Evolutionary conservation across 2,329 filamentous ascomycete genomes (phyloP).

Genomic region (Phyllosticta citribraziliensis): DNA sequence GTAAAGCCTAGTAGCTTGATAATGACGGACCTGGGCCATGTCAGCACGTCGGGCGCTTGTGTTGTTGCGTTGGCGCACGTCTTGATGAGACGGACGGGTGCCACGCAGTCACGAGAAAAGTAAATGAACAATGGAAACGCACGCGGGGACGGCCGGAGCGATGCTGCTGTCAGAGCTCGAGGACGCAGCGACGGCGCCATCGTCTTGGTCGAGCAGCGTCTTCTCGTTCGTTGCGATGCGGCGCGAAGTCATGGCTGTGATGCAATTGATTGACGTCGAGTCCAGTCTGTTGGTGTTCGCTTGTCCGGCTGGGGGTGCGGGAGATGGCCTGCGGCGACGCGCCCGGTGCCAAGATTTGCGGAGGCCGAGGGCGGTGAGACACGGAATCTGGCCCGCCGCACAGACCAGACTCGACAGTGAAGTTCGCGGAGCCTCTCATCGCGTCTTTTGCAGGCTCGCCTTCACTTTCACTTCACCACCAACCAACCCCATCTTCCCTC

Average conservation of each 20-base stretch:
- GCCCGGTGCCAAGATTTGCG: not conserved
- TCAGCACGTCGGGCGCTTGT: conserved; percentile 4
- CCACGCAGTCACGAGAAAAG: not conserved
- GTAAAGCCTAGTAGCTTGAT: conserved; percentile 85
- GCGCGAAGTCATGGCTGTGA: conserved; percentile 54
- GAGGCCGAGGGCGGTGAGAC: not conserved
- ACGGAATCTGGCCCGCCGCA: not conserved
- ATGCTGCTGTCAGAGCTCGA: conserved; percentile 55
- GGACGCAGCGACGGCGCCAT: conserved; percentile 16
- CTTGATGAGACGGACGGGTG: not conserved
- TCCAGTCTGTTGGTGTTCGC: not conserved
- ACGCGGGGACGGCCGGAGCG: conserved; percentile 75
- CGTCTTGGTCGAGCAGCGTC: conserved; percentile 44
- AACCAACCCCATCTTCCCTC: not conserved
- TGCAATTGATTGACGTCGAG: conserved; percentile 3
- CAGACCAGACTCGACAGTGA: not conserved
- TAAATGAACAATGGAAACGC: conserved; percentile 26
- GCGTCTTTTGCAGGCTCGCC: not conserved
- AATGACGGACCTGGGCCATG: conserved; percentile 59
- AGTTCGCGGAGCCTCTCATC: not conserved
- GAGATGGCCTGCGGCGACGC: not conserved
- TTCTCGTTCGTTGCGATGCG: conserved; percentile 58
- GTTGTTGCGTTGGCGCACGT: too few relatives aligned
- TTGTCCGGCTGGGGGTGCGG: not conserved
- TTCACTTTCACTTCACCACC: not conserved